phyloP scores from a whole-genome alignment of 805 yeast genomes.

The Alloascoidea africana region DNA sequence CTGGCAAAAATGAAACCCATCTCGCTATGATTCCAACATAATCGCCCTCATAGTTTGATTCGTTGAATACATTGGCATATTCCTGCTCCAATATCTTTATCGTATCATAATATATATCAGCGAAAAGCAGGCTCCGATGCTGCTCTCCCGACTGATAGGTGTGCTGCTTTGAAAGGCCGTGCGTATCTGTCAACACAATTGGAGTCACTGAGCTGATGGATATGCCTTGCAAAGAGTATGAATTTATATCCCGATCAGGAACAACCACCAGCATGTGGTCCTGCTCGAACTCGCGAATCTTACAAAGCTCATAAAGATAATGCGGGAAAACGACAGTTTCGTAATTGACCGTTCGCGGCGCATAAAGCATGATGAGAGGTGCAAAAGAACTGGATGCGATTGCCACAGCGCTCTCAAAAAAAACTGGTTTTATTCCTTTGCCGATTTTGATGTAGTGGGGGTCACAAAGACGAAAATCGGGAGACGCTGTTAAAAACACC shows the following conservation, averaged over 20 bases:
- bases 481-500: neutral
- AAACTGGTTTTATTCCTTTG: neutral
- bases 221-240: neutral
- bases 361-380: neutral
- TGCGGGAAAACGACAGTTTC: neutral
- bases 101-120: neutral
- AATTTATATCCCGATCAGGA: too few relatives aligned
- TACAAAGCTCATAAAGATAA: neutral
- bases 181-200: neutral
- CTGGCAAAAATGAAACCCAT: neutral
- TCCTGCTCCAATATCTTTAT: neutral
- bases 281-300: neutral
- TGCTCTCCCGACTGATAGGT: too few relatives aligned
- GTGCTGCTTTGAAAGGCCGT: neutral
- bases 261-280: too few relatives aligned
- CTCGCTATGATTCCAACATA: neutral
- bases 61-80: neutral
- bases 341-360: neutral
- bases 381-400: constrained; percentile 1
- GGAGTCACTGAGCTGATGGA: neutral
- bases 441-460: neutral
- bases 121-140: too few relatives aligned
- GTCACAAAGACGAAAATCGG: neutral
- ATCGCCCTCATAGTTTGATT: neutral
- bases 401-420: neutral